Base-by-base conservation (phyloP, 2,329 filamentous ascomycete genomes). In the Fusarium pseudograminearum region DNA sequence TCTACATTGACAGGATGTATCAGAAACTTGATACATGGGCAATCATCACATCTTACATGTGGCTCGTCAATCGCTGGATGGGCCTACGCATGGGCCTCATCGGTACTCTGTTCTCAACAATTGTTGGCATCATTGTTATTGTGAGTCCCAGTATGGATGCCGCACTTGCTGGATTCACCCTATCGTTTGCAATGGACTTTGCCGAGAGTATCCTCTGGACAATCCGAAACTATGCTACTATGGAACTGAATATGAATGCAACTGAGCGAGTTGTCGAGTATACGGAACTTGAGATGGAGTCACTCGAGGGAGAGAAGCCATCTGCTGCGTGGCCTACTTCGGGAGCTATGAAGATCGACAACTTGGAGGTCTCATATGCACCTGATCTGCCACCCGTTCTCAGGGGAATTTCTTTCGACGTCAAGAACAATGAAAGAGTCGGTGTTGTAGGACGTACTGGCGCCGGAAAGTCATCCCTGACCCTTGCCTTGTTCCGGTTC, bases 371-470 rank as follows among this genome's bases (percentile, higher is more conserved):
- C 26, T 83, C 83, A 16, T 95, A 96, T 75, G 91, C 91, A 0
- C 81, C 86, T 0, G 91, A 93, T 67, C 82, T 94, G 0, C 89
- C 90, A 0, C 87, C 91, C 0, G 90, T 94, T 0, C 82, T 94
- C 4, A 91, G 88, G 76, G 89, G 89, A 1, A 81, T 94, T 20
- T 88, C 83, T 3, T 94, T 95, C 78, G 81, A 80, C 16, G 86
- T 93, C 15, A 83, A 88, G 41, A 84, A 86, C 57, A 91, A 90
- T 67, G 88, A 94, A 79, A 84, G 92, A 16, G 81, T 94, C 18
- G 91, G 91, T n/a, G 89, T 94, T 5, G 89, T 94, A 7, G 92
- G 92, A 14, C 87, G 92, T 18, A 94, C 92, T 0, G 92, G 92
- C 5, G 91, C 91, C 0, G 92, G 92, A 59, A 94, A 94, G 79